phyloP scores from a whole-genome alignment of 768 basidiomycete species.

The Amanita pallidorosea region DNA sequence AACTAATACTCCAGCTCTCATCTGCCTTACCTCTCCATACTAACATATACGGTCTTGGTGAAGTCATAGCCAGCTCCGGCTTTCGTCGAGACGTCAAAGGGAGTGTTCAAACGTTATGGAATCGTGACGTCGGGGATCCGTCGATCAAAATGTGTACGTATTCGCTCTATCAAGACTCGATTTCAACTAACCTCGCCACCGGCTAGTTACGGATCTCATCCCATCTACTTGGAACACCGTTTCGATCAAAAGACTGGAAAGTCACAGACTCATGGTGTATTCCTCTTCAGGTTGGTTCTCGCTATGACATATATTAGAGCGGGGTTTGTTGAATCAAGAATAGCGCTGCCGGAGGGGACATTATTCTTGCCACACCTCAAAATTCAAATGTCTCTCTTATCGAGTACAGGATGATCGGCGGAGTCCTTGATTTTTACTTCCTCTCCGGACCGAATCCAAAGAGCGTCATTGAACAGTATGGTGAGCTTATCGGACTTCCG shows the following conservation, averaged over 20 bases:
- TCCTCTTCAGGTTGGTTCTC: conserved; percentile 49
- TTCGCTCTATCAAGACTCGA: not conserved
- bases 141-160: conserved; percentile 56
- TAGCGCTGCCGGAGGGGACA: conserved; percentile 62
- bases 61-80: conserved; percentile 59
- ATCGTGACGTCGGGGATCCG: conserved; percentile 46
- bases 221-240: conserved; percentile 68
- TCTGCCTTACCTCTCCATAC: conserved; percentile 55
- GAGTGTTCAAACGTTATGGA: conserved; percentile 62
- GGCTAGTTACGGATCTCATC: conserved; percentile 59
- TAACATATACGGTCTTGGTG: conserved; percentile 74
- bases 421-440: conserved; percentile 72
- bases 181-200: not conserved
- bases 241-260: conserved; percentile 37
- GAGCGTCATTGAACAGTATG: conserved; percentile 63
- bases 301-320: not conserved
- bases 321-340: conserved; percentile 1
- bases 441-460: conserved; percentile 50
- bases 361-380: conserved; percentile 52
- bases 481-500: conserved; percentile 53
- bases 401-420: conserved; percentile 66
- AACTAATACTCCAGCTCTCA: conserved; percentile 29
- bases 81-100: conserved; percentile 56
- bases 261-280: conserved; percentile 65
- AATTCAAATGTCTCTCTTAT: conserved; percentile 46